Evolutionary conservation across 768 basidiomycete genomes (phyloP).

Genomic region (Leccinum barrowsii): DNA sequence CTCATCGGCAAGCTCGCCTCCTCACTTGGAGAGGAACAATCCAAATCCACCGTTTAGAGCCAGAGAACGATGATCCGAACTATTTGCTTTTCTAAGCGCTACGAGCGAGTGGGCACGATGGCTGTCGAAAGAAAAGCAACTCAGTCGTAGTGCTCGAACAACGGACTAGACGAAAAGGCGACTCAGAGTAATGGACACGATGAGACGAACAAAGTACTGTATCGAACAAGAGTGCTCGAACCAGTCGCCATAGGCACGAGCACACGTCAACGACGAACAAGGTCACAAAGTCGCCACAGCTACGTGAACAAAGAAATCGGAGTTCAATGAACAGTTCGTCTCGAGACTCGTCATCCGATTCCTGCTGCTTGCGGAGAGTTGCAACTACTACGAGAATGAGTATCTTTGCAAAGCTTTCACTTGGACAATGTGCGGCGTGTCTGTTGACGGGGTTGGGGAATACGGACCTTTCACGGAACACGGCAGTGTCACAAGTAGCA

Average conservation of each 20-base stretch:
- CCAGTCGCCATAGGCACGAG: not conserved
- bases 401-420: too few relatives aligned
- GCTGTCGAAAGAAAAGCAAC: not conserved
- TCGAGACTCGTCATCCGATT: too few relatives aligned
- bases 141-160: not conserved
- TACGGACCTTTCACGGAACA: constrained; percentile 13
- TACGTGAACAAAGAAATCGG: not conserved
- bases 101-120: not conserved
- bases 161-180: not conserved
- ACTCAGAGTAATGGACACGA: not conserved
- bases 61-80: not conserved
- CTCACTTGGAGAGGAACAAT: not conserved
- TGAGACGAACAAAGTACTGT: not conserved
- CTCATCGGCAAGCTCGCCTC: constrained; percentile 26
- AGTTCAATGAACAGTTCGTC: not conserved
- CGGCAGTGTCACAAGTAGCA: not conserved
- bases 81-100: not conserved
- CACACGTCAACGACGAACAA: not conserved
- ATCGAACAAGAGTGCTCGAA: not conserved
- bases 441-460: not conserved
- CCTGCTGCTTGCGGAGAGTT: not conserved
- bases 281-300: too few relatives aligned
- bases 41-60: not conserved
- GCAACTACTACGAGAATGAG: not conserved
- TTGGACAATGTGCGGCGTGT: not conserved